Base-by-base conservation (phyloP, 805 yeast species). In the Monosporozyma servazzii region DNA sequence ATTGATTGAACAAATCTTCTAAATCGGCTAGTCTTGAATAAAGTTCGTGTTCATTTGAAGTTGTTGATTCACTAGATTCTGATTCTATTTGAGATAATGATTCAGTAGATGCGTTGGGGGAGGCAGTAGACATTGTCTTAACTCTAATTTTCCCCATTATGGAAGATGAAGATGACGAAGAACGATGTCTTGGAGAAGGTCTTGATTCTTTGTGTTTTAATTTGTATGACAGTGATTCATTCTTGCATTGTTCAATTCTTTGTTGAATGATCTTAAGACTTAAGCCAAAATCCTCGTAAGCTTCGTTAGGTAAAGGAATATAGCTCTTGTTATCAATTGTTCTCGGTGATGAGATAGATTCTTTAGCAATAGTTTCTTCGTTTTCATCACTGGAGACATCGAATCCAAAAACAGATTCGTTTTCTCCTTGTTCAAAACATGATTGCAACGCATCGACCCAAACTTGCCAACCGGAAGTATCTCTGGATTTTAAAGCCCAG, bases 391-490 rank as follows among this genome's bases (percentile, higher is more conserved):
- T 27, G 13, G 42, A 17, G 4, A 33, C 31, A 25, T 47, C 48
- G 31, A 25, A 37, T n/a, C 21, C 51, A n/a, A 27, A 37, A 3
- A 27, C 33, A 18, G 20, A 36, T 23, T 25, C 23, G 11, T 40
- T 36, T 13, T 45, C 48, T 15, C 54, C 55, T 25, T 56, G 56
- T 5, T 64, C 62, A 52, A 61, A 65, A 50, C 69, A 66, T 9
- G 55, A 52, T 51, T 88, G 84, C 56, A 90, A 77, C 1, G 96
- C 95, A 49, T 81, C 76, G 13, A 85, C 78, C 99, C 99, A 93
- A 5, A 78, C 74, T 36, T 80, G 77, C 76, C 88, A 93, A 56
- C 86, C 90, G 6, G 75, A 72, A 10, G 69, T 67, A 51, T 75
- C 80, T 46, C 74, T 70, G 0, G 97, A 86, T 59, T 86, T 87